Evolutionary conservation across 192 early-diverging fungal species (phyloP).

Genomic region (Kickxella alabastrina): DNA sequence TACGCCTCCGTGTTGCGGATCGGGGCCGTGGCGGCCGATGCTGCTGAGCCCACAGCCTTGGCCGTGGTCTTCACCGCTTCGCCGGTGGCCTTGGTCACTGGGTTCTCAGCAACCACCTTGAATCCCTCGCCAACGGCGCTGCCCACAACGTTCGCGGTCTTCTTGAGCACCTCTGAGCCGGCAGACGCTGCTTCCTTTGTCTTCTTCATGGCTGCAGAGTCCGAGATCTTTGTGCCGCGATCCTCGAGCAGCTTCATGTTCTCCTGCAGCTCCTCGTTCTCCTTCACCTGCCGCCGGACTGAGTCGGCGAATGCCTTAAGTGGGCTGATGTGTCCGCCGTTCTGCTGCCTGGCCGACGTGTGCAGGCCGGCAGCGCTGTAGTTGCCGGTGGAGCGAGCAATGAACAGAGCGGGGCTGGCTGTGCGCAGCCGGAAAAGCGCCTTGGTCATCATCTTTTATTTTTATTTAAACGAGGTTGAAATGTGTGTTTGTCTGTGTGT

Average conservation of each 20-base stretch:
- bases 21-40: slow-evolving; percentile 63
- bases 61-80: slow-evolving; percentile 64
- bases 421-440: slow-evolving; percentile 23
- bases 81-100: slow-evolving; percentile 75
- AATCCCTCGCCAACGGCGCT: slow-evolving; percentile 59
- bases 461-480: too few relatives aligned
- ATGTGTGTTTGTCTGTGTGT: neutral
- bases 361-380: slow-evolving; percentile 22
- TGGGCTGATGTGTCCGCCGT: slow-evolving; percentile 55
- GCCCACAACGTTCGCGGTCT: slow-evolving; percentile 71
- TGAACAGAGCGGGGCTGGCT: slow-evolving; percentile 2
- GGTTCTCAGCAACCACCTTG: slow-evolving; percentile 66
- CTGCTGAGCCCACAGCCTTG: slow-evolving; percentile 59
- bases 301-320: slow-evolving; percentile 84
- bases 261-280: slow-evolving; percentile 90
- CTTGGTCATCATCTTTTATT: slow-evolving; percentile 20
- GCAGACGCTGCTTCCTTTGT: slow-evolving; percentile 68
- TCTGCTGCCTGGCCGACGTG: slow-evolving; percentile 18
- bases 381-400: neutral
- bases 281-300: slow-evolving; percentile 85
- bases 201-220: slow-evolving; percentile 82
- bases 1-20: slow-evolving; percentile 65
- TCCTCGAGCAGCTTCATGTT: slow-evolving; percentile 89
- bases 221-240: slow-evolving; percentile 72
- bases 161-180: slow-evolving; percentile 59